These are phyloP conservation scores for Tetradesmus lagerheimii DNA, from an alignment of 139 green algal species.

Conservation along the genomic window DNA sequence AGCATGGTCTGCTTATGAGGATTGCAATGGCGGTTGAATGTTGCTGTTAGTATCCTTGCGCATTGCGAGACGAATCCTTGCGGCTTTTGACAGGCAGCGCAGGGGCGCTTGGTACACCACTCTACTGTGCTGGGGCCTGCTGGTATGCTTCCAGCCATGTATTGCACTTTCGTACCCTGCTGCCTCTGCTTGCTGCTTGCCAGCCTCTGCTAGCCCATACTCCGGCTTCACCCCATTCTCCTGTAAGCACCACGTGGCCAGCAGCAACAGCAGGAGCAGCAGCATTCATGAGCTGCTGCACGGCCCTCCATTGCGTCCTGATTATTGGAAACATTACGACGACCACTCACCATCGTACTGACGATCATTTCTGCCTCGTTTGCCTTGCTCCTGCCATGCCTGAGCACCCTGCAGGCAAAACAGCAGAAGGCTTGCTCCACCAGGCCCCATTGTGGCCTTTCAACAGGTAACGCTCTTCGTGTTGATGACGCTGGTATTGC, in stretches of 20 bases:
- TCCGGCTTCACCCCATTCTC: constrained; percentile 54
- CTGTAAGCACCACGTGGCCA: constrained; percentile 36
- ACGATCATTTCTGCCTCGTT: constrained; percentile 67
- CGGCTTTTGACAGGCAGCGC: too few species aligned
- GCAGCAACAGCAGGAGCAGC: neutral
- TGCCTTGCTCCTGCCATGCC: constrained; percentile 59
- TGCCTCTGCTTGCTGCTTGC: constrained; percentile 57
- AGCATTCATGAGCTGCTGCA: neutral
- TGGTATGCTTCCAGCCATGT: neutral
- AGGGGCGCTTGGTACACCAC: too few species aligned
- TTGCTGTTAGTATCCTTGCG: too few species aligned
- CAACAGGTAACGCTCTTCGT: neutral
- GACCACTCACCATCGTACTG: constrained; percentile 29
- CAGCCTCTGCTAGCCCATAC: constrained; percentile 60
- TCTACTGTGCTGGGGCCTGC: neutral
- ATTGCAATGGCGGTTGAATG: too few species aligned
- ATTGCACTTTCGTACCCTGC: constrained; percentile 46
- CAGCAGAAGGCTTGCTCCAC: neutral
- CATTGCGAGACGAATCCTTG: too few species aligned
- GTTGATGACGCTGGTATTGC: too few species aligned
- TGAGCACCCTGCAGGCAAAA: constrained; percentile 48
- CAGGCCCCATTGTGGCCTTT: neutral
- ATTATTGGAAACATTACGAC: neutral
- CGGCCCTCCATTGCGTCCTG: neutral
- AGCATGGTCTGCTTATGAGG: too few species aligned